Evolutionary conservation across 805 yeast species (phyloP), one percentile per base, ranked within the genome.

Genomic region (Grigorovia transvaalensis): DNA sequence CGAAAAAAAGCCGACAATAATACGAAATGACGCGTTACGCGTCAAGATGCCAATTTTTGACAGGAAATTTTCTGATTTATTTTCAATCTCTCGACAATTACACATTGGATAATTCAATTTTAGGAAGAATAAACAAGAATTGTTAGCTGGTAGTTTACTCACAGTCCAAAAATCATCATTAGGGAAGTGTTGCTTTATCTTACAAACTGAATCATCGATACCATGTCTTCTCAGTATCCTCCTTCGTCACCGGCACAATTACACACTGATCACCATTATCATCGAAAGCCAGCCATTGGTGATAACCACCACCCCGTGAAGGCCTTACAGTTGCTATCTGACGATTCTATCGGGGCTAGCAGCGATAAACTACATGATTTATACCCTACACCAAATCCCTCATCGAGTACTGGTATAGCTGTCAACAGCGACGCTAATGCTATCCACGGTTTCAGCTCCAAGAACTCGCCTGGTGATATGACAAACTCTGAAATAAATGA

Each of bases 381-480:
- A 9, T 81, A 81, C 58, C 87, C 88, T 12, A 84, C 89, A 0
- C 91, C 91, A 19, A 78, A 81, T 57, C 89, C 91, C 0, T 82
- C 88, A 1, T 78, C 82, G 1, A 74, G 79, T 7, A 59, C 71
- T 7, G 80, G 79, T 17, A 59, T 67, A 35, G 65, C 71, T 1
- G 4, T 38, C 12, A 13, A 13, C 8, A 15, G 9, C 15, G 18
- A 38, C 4, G 17, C 9, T 38, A 38, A 38, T 15, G 9, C 15
- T n/a, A 15, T 38, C 17, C 42, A 13, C 8, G 42, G 42, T 15
- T 38, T 38, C 17, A n/a, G 17, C 17, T 38, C 42, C 4, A 38
- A 15, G 15, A 38, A 38, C 17, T 38, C 42, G 4, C 17, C 42
- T 13, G 15, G 17, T n/a, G 17, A 3, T n/a, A 38, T 15, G 12